These are phyloP conservation scores for Macrophomina phaseolina DNA, from an alignment of 2,329 filamentous ascomycete genomes.

Conservation along the genomic window DNA sequence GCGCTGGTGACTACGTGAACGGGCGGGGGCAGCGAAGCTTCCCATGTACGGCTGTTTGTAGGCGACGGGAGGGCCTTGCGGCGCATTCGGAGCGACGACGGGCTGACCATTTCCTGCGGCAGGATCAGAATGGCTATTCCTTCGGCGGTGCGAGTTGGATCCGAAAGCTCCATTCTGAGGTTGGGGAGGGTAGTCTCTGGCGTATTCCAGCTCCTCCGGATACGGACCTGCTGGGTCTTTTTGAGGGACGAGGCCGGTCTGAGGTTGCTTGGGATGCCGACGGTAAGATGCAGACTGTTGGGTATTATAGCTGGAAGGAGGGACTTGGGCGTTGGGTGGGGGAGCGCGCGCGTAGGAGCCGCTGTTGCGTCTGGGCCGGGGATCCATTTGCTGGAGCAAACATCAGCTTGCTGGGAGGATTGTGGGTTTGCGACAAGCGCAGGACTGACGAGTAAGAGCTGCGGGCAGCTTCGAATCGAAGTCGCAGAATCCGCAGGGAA, in stretches of 20 bases:
- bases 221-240: not conserved
- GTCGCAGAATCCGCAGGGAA: slow-evolving; percentile 9
- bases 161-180: slow-evolving; percentile 5
- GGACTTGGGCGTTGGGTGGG: slow-evolving; percentile 34
- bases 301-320: slow-evolving; percentile 39
- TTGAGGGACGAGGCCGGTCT: not conserved
- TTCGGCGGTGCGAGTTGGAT: slow-evolving; percentile 18
- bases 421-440: slow-evolving; percentile 16
- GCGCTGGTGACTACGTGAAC: slow-evolving; percentile 25
- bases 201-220: slow-evolving; percentile 17
- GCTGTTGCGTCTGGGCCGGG: slow-evolving; percentile 26
- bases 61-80: slow-evolving; percentile 20
- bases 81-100: slow-evolving; percentile 8
- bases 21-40: slow-evolving; percentile 24
- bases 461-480: not conserved
- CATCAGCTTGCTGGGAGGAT: not conserved
- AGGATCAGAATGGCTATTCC: slow-evolving; percentile 9
- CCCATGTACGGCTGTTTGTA: slow-evolving; percentile 27
- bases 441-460: not conserved
- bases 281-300: slow-evolving; percentile 29
- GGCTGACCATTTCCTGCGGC: slow-evolving; percentile 13
- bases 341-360: slow-evolving; percentile 33
- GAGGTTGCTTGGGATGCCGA: slow-evolving; percentile 17
- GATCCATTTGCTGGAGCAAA: slow-evolving; percentile 11
- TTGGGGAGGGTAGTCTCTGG: slow-evolving; percentile 13